These are phyloP conservation scores for Biscutella auriculata DNA, from an alignment of 441 rosid genomes.

Conservation along the genomic window DNA sequence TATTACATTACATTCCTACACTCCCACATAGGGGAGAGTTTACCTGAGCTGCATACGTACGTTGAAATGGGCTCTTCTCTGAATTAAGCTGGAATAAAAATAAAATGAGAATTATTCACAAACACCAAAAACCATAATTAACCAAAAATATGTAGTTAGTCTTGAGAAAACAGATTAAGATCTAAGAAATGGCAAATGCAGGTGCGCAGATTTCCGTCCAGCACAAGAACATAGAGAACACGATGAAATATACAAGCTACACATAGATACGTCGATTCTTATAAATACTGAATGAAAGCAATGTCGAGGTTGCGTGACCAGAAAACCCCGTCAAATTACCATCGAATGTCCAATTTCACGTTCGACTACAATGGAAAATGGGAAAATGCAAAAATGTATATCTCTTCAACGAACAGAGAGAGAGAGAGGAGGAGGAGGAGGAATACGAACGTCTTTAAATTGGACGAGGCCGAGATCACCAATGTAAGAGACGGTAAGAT, in stretches of 20 bases:
- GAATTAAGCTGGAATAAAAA: constrained; percentile 57
- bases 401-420: background rate
- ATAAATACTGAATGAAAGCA: background rate
- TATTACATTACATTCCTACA: background rate
- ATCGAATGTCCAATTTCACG: background rate
- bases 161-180: background rate
- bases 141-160: background rate
- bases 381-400: background rate
- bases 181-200: background rate
- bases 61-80: constrained; percentile 83
- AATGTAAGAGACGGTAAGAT: constrained; percentile 67
- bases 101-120: background rate
- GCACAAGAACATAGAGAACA: too few relatives aligned
- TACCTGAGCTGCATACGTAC: constrained; percentile 88
- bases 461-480: constrained; percentile 82
- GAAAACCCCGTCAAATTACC: background rate
- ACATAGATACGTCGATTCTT: background rate
- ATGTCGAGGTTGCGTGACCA: background rate
- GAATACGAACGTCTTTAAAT: constrained; percentile 80
- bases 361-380: background rate
- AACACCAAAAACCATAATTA: background rate
- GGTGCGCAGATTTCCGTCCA: background rate
- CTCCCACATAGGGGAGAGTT: background rate
- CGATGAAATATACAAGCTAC: too few relatives aligned
- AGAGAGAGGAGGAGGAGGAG: background rate